These are phyloP conservation scores for Vanderwaltozyma verrucispora DNA, from an alignment of 805 yeast species.

Conservation along the genomic window DNA sequence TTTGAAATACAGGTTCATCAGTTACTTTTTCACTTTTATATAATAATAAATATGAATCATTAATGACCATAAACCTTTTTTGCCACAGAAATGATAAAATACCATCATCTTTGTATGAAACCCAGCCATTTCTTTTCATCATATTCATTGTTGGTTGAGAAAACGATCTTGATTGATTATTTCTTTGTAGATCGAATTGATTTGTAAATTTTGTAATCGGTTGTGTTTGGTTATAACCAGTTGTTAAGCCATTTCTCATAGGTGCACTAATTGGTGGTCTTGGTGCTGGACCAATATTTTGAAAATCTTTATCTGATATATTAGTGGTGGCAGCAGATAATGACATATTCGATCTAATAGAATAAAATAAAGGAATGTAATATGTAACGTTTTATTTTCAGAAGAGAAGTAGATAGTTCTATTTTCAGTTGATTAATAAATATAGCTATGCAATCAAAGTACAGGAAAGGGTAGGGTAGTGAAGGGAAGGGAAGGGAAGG, in stretches of 20 bases:
- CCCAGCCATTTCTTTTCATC: constrained; percentile 55
- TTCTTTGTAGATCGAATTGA: background rate
- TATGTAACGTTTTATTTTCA: too few species aligned
- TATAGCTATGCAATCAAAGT: too few species aligned
- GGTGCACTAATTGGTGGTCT: constrained; percentile 33
- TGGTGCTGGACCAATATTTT: constrained; percentile 49
- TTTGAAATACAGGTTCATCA: constrained; percentile 39
- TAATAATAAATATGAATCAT: constrained; percentile 64
- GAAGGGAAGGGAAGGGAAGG: too few species aligned
- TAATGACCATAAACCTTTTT: constrained; percentile 68
- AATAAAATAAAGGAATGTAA: too few species aligned
- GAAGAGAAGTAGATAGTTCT: too few species aligned
- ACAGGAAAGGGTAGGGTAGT: too few species aligned
- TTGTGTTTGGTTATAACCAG: constrained; percentile 28
- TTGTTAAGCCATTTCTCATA: constrained; percentile 1
- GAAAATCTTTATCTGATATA: constrained; percentile 37
- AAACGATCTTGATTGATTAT: background rate
- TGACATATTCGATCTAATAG: too few species aligned
- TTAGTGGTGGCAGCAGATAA: constrained; percentile 37
- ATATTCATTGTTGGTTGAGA: constrained; percentile 3
- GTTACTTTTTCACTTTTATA: constrained; percentile 50
- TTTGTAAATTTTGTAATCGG: constrained; percentile 26
- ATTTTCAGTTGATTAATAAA: too few species aligned
- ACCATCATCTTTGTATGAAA: constrained; percentile 87
- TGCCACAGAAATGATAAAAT: constrained; percentile 87